Conservation (phyloP, 441 rosid genomes). For the Euphorbia schlechtendalii region DNA sequence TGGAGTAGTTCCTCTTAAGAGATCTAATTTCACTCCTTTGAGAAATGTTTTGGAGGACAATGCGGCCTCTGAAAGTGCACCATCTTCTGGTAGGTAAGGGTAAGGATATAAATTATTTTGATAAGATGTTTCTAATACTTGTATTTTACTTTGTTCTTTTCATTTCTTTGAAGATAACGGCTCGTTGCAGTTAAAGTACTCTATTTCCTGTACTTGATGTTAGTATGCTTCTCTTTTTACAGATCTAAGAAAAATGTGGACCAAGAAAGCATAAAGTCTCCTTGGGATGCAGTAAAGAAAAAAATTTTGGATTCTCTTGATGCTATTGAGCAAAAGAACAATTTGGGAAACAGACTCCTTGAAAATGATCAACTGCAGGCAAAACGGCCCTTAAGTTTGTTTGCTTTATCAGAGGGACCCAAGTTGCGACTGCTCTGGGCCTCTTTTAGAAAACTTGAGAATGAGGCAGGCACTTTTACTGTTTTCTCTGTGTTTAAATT, state of each 20-base stretch:
- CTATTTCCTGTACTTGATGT: constrained; percentile 15
- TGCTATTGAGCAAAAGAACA: constrained; percentile 34
- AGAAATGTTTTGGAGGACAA: constrained; percentile 26
- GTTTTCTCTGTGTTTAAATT: constrained; percentile 18
- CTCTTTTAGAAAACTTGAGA: constrained; percentile 61
- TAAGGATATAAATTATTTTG: constrained; percentile 33
- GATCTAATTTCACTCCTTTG: constrained; percentile 28
- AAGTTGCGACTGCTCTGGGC: constrained; percentile 68
- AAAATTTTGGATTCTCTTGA: constrained; percentile 70
- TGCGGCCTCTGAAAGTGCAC: constrained; percentile 30
- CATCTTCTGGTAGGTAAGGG: constrained; percentile 94
- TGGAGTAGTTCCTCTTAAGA: constrained; percentile 63
- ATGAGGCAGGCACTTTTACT: constrained; percentile 59
- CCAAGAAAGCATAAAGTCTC: constrained; percentile 30
- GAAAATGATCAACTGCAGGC: constrained; percentile 37
- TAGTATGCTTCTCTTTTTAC: constrained; percentile 21
- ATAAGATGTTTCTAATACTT: constrained; percentile 8
- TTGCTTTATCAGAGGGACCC: constrained; percentile 64
- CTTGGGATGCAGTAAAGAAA: constrained; percentile 59
- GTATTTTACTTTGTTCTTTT: constrained; percentile 1
- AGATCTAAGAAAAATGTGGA: constrained; percentile 37
- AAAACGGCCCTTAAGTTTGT: constrained; percentile 54
- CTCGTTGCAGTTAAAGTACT: not conserved
- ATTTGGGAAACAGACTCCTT: constrained; percentile 35
- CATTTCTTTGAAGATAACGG: constrained; percentile 2